Percentiles rank a stretch among this genome's conserved stretches.
Evolutionary conservation across 352 stramenopile species (phyloP).

Genomic region (Globisporangium iwayamae): DNA sequence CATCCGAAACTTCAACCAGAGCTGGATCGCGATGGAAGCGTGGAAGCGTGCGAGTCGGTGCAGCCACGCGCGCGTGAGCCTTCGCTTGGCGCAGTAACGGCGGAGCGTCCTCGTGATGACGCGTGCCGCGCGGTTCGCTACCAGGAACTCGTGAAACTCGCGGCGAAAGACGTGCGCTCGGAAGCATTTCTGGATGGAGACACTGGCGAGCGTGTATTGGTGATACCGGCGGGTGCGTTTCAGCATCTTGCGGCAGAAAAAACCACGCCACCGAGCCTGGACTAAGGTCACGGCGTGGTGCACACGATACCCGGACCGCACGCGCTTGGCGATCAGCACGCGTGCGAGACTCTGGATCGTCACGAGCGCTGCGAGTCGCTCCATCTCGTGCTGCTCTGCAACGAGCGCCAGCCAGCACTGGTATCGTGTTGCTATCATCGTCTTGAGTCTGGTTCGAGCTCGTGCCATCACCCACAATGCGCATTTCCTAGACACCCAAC

Average conservation of each 20-base stretch:
- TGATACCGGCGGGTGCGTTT: conserved; percentile 29
- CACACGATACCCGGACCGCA: conserved; percentile 22
- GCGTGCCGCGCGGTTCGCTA: conserved; percentile 28
- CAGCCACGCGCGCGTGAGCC: conserved; percentile 35
- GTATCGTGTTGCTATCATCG: conserved; percentile 29
- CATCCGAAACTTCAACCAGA: conserved; percentile 38
- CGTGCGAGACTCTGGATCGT: conserved; percentile 58
- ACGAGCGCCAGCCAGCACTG: conserved; percentile 23
- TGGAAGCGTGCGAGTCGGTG: conserved; percentile 50
- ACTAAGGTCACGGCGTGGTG: conserved; percentile 29
- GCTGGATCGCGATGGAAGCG: conserved; percentile 46
- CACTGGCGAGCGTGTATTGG: conserved; percentile 30
- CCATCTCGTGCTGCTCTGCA: conserved; percentile 26
- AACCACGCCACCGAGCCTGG: conserved; percentile 51
- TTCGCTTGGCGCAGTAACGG: conserved; percentile 32
- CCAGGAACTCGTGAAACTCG: conserved; percentile 25
- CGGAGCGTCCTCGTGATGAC: conserved; percentile 35
- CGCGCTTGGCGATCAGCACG: conserved; percentile 23
- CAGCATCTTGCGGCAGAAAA: conserved; percentile 41
- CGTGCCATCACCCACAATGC: conserved; percentile 32
- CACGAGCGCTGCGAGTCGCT: conserved; percentile 38
- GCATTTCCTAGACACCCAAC: conserved; percentile 33
- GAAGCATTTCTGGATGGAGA: conserved; percentile 38
- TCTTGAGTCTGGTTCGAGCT: conserved; percentile 28
- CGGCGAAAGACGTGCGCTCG: conserved; percentile 32